Base-by-base conservation (phyloP, 257 asterid species). In the Solanum sparsipilum region DNA sequence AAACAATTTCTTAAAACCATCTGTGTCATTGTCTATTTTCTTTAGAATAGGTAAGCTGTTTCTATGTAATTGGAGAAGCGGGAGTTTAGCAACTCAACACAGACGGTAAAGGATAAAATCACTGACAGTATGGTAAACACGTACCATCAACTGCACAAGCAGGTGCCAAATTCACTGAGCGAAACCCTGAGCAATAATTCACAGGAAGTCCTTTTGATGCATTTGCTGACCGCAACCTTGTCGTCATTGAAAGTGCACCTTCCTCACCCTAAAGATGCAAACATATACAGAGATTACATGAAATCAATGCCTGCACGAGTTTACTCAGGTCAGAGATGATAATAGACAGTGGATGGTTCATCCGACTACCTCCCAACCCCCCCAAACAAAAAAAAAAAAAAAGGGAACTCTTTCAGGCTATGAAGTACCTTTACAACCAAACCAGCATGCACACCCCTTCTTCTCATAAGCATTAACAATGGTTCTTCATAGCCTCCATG, bases 161-260 rank as follows among this genome's bases (percentile, higher is more conserved):
- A 87, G 96, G 93, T 35, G 87, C 84, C 87, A 86, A 86, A 88
- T 92, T 89, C 76, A 93, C 88, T 3, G 98, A 91, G 76, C 98
- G 98, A 89, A 96, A 97, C 75, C 99, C 99, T 68, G 99, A 95
- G 91, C 99, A 97, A 94, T 95, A 96, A 89, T 97, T 97, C 79
- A 97, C 99, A 9, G 98, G 96, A 83, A 97, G 84, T 84, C 99
- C 99, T 88, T 97, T 96, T 18, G 99, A 94, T 88, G 98, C 96
- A 92, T 82, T 92, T 84, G 92, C 93, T 52, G 96, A 93, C 87
- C 93, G 93, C 89, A 92, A 88, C 91, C 93, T 95, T 25, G 99
- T 97, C 35, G 99, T 96, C 99, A 97, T 96, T 39, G 99, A 96
- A 88, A 97, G 98, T 81, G 99, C 98, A 44, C 99, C 99, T 89